phyloP scores from a whole-genome alignment of 306 rosid species.

The Vicia faba region DNA sequence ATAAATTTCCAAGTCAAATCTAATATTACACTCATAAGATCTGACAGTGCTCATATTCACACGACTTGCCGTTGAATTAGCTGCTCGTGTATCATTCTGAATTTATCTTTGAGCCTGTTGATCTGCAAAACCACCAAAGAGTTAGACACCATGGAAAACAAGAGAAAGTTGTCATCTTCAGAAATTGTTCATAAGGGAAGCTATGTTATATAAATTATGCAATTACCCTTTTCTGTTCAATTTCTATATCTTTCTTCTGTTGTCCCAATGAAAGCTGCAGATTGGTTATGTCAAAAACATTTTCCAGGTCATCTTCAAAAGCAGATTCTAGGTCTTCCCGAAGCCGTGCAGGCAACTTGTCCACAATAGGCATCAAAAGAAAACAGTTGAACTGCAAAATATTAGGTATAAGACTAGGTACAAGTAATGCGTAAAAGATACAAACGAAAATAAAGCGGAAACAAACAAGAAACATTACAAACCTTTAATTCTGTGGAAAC shows the following conservation, averaged over 20 bases:
- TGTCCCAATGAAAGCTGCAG: slow-evolving; percentile 69
- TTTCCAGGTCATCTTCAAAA: slow-evolving; percentile 84
- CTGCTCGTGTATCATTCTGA: slow-evolving; percentile 74
- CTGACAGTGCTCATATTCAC: slow-evolving; percentile 33
- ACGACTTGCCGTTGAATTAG: slow-evolving; percentile 53
- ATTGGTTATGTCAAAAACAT: slow-evolving; percentile 82
- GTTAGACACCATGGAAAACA: slow-evolving; percentile 20
- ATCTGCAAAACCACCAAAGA: slow-evolving; percentile 56
- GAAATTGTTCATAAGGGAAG: slow-evolving; percentile 33
- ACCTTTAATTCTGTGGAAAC: slow-evolving; percentile 98
- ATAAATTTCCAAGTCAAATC: slow-evolving; percentile 19
- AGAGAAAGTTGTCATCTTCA: slow-evolving; percentile 7
- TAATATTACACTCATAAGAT: slow-evolving; percentile 16
- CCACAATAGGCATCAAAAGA: slow-evolving; percentile 97
- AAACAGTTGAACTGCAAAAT: slow-evolving; percentile 92
- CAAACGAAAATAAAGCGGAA: slow-evolving; percentile 9
- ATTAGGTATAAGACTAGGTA: slow-evolving; percentile 33
- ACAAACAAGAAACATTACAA: slow-evolving; percentile 41
- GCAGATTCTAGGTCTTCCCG: slow-evolving; percentile 92
- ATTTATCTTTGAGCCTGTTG: slow-evolving; percentile 91
- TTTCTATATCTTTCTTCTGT: slow-evolving; percentile 72
- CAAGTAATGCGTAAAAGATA: slow-evolving; percentile 26
- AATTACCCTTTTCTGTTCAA: slow-evolving; percentile 91
- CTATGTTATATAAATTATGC: slow-evolving; percentile 10
- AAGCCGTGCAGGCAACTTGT: slow-evolving; percentile 91